Percentiles rank a stretch among this genome's conserved stretches.
Evolutionary conservation across 139 green algal genomes (phyloP).

Genomic region (Chlorella sp.): DNA sequence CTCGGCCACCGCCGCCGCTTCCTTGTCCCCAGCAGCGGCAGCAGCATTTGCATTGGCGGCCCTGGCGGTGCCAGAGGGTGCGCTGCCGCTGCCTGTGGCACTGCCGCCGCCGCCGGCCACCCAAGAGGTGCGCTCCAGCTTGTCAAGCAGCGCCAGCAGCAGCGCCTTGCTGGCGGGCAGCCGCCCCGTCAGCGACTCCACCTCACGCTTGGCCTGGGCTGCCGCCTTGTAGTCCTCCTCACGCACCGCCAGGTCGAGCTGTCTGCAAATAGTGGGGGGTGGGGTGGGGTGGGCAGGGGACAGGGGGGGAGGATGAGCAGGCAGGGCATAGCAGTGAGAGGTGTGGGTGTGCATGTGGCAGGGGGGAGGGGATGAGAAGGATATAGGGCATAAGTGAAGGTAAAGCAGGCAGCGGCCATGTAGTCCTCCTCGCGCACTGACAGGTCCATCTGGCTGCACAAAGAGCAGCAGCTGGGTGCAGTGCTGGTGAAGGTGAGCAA

Average conservation of each 20-base stretch:
- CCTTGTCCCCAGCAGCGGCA: not conserved
- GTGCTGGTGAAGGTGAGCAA: not conserved
- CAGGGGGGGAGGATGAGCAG: no score
- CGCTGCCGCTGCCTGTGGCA: no score
- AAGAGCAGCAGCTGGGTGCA: not conserved
- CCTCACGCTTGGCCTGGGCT: not conserved
- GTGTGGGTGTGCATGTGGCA: no score
- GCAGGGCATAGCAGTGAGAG: no score
- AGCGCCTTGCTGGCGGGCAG: conserved; percentile 24
- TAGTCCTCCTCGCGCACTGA: not conserved
- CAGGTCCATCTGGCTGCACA: not conserved
- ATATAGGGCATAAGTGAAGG: no score
- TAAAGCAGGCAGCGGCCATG: no score
- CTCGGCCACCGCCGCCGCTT: not conserved
- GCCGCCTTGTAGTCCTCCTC: conserved; percentile 29
- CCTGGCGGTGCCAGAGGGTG: not conserved
- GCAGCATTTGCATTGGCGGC: not conserved
- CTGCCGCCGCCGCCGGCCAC: not conserved
- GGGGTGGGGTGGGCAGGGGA: no score
- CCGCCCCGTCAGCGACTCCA: not conserved
- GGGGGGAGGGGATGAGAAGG: no score
- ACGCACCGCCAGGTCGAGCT: conserved; percentile 20
- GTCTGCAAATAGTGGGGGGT: not conserved
- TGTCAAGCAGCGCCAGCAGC: conserved; percentile 25
- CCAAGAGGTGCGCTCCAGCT: conserved; percentile 11